Evolutionary conservation across 2,329 filamentous ascomycete genomes (phyloP), one percentile per base, ranked within the genome.

Genomic region (Calonectria pteridis): DNA sequence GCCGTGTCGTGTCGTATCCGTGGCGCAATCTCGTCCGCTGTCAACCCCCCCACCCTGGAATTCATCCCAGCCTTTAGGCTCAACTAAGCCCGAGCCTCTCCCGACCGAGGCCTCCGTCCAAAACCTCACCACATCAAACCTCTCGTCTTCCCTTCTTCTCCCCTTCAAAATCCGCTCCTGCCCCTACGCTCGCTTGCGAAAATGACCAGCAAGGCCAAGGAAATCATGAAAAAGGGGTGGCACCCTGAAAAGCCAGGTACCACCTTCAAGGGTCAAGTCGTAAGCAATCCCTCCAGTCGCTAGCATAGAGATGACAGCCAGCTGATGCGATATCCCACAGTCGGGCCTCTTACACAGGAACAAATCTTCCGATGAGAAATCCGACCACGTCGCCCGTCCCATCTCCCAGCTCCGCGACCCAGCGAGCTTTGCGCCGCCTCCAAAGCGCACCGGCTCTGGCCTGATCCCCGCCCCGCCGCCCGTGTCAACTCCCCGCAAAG

Each of bases 371-470:
- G 72, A 78, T 33, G 78, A 82, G 20, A 63, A 73, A 26, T 73
- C 78, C 28, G 78, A 83, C 69, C 86, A 88, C 76, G 83, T 85
- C 55, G 85, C 90, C 37, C 87, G 88, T 20, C 95, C 95, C 1
- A 85, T 97, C 53, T 88, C 91, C 11, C 88, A 91, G 4, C 88
- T 98, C 35, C 92, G 91, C 82, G 95, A 98, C 81, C 95, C 95
- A 1, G 84, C 91, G 1, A 90, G 91, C 20, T 98, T 98, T 82
- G 95, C 91, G 2, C 94, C 95, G 29, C 95, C 95, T 31, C 95
- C 95, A 0, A 96, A 91, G 79, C 93, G 85, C 46, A 83, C 83
- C 33, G 79, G 81, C 72, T 76, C 83, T 53, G 89, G 84, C 83
- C 81, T 79, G 53, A 76, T 74, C 18, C 77, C 80, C 4, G 72